phyloP scores from a whole-genome alignment of 306 rosid genomes.

The Trifolium dubium region DNA sequence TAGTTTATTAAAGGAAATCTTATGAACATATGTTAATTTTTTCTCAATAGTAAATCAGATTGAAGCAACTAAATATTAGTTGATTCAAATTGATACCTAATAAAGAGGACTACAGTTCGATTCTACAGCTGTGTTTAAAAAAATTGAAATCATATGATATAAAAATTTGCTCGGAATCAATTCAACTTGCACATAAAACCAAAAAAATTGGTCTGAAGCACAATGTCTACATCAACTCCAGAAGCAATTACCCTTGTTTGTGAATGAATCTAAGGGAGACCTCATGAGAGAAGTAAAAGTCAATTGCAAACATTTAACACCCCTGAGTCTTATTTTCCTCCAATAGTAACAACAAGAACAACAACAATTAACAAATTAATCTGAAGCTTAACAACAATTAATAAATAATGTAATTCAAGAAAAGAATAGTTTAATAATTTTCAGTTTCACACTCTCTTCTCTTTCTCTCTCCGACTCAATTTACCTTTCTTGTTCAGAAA shows the following conservation, averaged over 20 bases:
- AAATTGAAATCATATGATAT: too few species aligned
- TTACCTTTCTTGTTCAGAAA: constrained; percentile 41
- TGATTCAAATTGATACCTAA: too few species aligned
- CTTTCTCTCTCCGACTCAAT: constrained; percentile 16
- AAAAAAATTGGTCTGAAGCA: too few species aligned
- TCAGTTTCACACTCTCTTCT: background rate
- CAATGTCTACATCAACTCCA: too few species aligned
- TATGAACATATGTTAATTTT: too few species aligned
- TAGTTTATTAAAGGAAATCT: too few species aligned
- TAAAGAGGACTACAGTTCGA: too few species aligned
- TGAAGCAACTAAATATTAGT: too few species aligned
- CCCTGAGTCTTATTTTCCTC: background rate
- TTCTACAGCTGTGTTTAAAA: too few species aligned
- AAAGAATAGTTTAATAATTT: background rate
- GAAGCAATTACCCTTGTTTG: background rate
- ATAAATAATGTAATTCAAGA: background rate
- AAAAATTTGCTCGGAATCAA: too few species aligned
- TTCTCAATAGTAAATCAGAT: too few species aligned
- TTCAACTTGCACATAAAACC: too few species aligned
- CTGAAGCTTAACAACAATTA: background rate
- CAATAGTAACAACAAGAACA: background rate
- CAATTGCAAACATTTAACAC: background rate
- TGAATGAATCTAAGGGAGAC: background rate
- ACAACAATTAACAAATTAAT: background rate
- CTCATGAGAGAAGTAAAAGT: background rate